Conservation (phyloP, 208 protist species). For the Leishmania tarentolae region DNA sequence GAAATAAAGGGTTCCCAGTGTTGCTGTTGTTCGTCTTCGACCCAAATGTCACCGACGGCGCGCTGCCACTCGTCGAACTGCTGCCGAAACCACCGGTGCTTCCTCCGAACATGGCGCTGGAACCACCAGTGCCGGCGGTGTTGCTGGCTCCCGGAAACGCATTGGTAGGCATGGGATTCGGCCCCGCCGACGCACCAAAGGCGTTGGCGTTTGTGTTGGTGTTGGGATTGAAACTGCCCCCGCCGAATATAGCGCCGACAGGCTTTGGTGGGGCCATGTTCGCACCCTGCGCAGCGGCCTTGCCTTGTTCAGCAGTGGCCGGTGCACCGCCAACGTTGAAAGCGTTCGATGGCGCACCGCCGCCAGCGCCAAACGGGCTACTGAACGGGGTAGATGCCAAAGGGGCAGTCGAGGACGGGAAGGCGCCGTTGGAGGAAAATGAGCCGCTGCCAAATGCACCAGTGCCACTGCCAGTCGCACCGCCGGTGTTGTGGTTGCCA, state of each 20-base stretch:
- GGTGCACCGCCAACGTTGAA: conserved; percentile 4
- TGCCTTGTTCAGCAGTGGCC: not conserved
- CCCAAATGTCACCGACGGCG: not conserved
- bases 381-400: not conserved
- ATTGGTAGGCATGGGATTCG: not conserved
- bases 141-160: not conserved
- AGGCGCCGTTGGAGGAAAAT: not conserved
- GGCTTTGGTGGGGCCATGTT: not conserved
- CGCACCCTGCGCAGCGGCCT: not conserved
- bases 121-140: not conserved
- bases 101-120: not conserved
- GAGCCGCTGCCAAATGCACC: not conserved
- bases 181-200: not conserved
- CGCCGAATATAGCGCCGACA: not conserved
- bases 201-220: not conserved
- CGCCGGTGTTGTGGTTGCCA: not conserved
- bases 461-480: not conserved
- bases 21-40: not conserved
- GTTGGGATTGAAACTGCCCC: not conserved
- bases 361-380: not conserved
- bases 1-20: not conserved
- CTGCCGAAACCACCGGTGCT: not conserved
- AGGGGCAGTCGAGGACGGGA: not conserved
- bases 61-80: not conserved
- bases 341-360: not conserved